Evolutionary conservation across 1,284 basidiomycete genomes (phyloP), one percentile per base, ranked within the genome.

Genomic region (Cryptococcus sp.): DNA sequence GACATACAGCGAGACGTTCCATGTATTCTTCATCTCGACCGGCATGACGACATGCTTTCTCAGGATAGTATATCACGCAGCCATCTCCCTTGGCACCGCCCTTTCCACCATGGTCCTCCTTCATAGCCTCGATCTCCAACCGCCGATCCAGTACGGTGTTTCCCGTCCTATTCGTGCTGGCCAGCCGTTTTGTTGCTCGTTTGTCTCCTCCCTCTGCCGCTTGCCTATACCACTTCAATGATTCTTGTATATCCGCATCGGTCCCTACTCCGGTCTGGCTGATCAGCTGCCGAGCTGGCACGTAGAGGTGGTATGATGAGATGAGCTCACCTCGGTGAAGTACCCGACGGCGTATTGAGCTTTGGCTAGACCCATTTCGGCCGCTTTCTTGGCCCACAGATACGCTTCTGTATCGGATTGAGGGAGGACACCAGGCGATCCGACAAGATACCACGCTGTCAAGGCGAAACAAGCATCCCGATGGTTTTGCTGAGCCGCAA

Each of bases 401-500:
- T 85, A 97, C 9, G 93, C 94, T 69, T 98, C 93, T 0, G 94
- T 97, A 68, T 98, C 94, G 0, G 90, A 95, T 69, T 98, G 95
- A 1, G 94, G 94, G 25, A 98, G 79, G 7, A 98, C 92, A 39
- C 94, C 94, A 0, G 93, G 90, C 5, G 93, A 97, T 46, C 95
- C 95, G 53, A 98, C 94, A 56, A 98, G 84, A 68, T 98, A 98
- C 94, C 94, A 98, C 9, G 94, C 93, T 10, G 94, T 97, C 31
- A 98, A 79, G 2, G 94, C 94, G 68, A 98, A 98, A 73, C 93
- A 97, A 0, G 94, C 92, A 66, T 98, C 94, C 18, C 87, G 85
- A 69, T 98, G 95, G 62, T 85, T 85, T 75, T 97, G 93, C 71
- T 97, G 94, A 2, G 94, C 95, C 22, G 93, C 92, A 59, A 97